Percentiles rank a stretch among this genome's conserved stretches.
phyloP scores from a whole-genome alignment of 768 basidiomycete species.

The Melanogaster broomeanus region DNA sequence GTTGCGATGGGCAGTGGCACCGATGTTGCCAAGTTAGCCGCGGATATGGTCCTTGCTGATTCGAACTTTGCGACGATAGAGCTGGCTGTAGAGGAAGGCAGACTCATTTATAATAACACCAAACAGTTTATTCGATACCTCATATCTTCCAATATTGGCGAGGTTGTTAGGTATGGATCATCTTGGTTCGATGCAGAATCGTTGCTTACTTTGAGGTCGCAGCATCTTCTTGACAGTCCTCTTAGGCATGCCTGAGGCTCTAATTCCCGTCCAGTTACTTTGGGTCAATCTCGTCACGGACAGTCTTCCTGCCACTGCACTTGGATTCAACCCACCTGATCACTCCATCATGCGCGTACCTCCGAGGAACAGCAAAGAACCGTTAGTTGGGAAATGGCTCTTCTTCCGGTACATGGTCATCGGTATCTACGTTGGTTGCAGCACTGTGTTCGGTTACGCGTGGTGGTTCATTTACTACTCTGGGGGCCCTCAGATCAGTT shows the following conservation, averaged over 20 bases:
- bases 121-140: constrained; percentile 99
- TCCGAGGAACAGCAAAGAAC: constrained; percentile 87
- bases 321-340: constrained; percentile 97
- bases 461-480: constrained; percentile 98
- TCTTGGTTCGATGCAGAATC: not conserved
- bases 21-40: constrained; percentile 96
- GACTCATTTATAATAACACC: constrained; percentile 98
- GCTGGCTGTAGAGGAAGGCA: constrained; percentile 93
- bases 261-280: constrained; percentile 96
- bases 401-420: constrained; percentile 96
- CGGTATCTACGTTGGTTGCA: constrained; percentile 90
- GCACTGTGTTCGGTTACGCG: constrained; percentile 96
- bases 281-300: constrained; percentile 99
- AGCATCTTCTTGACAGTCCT: constrained; percentile 97
- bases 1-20: constrained; percentile 99
- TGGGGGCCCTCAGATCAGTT: constrained; percentile 91
- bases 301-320: constrained; percentile 93
- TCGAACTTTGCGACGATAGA: constrained; percentile 99
- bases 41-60: constrained; percentile 97
- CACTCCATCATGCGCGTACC: constrained; percentile 96
- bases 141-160: constrained; percentile 97
- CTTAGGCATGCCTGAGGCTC: constrained; percentile 98
- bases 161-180: constrained; percentile 75
- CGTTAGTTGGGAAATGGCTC: constrained; percentile 89
- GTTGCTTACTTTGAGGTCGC: constrained; percentile 13